A percentile compares a stretch with the other conserved stretches of the same genome.
Evolutionary conservation across 768 basidiomycete species (phyloP).

Genomic region (Leccinum variicolor): DNA sequence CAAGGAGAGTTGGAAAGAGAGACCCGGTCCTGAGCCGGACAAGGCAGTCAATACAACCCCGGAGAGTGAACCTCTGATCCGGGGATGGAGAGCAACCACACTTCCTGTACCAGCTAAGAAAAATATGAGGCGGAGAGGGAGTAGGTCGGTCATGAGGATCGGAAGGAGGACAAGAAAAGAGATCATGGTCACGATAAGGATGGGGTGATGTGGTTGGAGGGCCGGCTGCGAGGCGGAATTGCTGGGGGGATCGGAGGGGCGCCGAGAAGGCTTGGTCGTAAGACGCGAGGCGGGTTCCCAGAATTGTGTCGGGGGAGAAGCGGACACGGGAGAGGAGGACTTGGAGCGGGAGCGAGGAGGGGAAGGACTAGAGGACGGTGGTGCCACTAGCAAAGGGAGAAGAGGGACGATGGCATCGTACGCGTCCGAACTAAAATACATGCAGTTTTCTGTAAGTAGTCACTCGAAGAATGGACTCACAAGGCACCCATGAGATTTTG

Average conservation of each 20-base stretch:
- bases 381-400: conserved; percentile 37
- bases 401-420: conserved; percentile 54
- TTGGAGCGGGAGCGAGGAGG: background rate
- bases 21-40: conserved; percentile 13
- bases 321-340: background rate
- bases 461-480: conserved; percentile 41
- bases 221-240: background rate
- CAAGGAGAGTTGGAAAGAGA: conserved; percentile 17
- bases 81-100: conserved; percentile 13
- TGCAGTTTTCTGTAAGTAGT: background rate
- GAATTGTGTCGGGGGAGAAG: too few species aligned
- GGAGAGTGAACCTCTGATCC: conserved; percentile 1
- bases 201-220: conserved; percentile 32
- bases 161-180: conserved; percentile 41
- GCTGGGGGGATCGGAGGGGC: too few species aligned
- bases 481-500: conserved; percentile 88
- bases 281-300: background rate
- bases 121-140: conserved; percentile 47
- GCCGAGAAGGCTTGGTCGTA: background rate
- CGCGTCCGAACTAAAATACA: background rate
- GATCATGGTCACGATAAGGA: conserved; percentile 36
- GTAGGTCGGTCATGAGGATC: conserved; percentile 35
- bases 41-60: background rate
- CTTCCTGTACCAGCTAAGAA: conserved; percentile 30
- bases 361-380: background rate